phyloP scores from a whole-genome alignment of 108 stramenopile species.

The Discostella pseudostelligera region DNA sequence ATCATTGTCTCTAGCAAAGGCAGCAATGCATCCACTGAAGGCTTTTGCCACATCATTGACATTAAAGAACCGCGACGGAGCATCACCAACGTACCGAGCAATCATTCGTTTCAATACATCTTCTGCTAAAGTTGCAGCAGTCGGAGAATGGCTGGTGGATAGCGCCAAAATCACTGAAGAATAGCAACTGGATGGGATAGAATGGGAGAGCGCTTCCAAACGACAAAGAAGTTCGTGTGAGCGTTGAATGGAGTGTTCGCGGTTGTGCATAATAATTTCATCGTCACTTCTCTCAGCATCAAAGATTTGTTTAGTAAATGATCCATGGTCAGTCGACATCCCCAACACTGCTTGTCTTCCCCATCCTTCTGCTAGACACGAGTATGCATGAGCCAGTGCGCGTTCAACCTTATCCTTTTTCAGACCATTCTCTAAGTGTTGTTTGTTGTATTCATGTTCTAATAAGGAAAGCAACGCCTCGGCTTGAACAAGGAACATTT shows the following conservation, averaged over 20 bases:
- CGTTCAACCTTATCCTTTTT: slow-evolving; percentile 9
- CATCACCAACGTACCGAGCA: slow-evolving; percentile 6
- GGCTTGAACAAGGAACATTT: slow-evolving; percentile 34
- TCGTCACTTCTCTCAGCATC: neutral
- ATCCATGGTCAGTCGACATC: neutral
- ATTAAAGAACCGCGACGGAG: slow-evolving; percentile 16
- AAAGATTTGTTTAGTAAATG: neutral
- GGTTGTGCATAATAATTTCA: neutral
- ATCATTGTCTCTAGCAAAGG: slow-evolving; percentile 43
- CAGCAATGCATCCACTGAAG: slow-evolving; percentile 47
- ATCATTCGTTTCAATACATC: slow-evolving; percentile 40
- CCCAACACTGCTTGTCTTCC: slow-evolving; percentile 38
- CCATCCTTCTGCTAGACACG: slow-evolving; percentile 35
- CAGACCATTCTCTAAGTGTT: neutral
- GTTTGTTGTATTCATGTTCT: slow-evolving; percentile 22
- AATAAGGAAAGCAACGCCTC: slow-evolving; percentile 28
- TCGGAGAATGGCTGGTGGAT: slow-evolving; percentile 26
- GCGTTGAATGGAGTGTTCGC: slow-evolving; percentile 33
- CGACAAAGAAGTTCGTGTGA: slow-evolving; percentile 26
- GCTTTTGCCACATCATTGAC: slow-evolving; percentile 34
- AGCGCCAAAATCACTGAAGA: slow-evolving; percentile 39
- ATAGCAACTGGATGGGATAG: slow-evolving; percentile 38
- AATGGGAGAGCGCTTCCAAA: slow-evolving; percentile 14
- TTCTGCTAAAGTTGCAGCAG: slow-evolving; percentile 29
- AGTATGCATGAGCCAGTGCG: slow-evolving; percentile 19